These are phyloP conservation scores for Sparassis latifolia DNA, from an alignment of 1,284 basidiomycete species.

Conservation along the genomic window DNA sequence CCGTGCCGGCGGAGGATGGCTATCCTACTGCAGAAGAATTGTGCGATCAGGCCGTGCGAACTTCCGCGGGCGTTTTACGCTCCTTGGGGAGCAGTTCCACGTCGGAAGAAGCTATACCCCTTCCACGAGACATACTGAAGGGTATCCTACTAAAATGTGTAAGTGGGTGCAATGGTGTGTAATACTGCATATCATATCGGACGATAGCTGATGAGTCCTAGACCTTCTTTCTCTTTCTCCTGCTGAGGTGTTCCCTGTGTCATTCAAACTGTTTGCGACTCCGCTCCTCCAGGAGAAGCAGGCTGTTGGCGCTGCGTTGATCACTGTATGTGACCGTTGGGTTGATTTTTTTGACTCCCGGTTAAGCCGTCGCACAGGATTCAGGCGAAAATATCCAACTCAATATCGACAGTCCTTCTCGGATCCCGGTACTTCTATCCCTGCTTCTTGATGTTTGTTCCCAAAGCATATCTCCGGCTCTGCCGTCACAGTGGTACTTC, in stretches of 20 bases:
- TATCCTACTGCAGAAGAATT: slow-evolving; percentile 34
- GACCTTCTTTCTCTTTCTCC: slow-evolving; percentile 5
- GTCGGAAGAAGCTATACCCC: slow-evolving; percentile 25
- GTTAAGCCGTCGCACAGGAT: too few relatives aligned
- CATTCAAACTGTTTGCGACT: not conserved
- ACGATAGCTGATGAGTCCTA: not conserved
- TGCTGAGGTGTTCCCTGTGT: slow-evolving; percentile 1
- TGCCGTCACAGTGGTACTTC: slow-evolving; percentile 42
- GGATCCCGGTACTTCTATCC: slow-evolving; percentile 40
- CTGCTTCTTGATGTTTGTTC: slow-evolving; percentile 38
- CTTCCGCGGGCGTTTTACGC: slow-evolving; percentile 30
- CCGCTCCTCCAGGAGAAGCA: not conserved
- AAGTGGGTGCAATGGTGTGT: slow-evolving; percentile 11
- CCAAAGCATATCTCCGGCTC: slow-evolving; percentile 32
- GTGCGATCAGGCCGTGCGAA: slow-evolving; percentile 29
- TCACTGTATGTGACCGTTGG: too few relatives aligned
- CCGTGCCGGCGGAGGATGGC: slow-evolving; percentile 28
- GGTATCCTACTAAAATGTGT: slow-evolving; percentile 36
- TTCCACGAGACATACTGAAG: slow-evolving; percentile 37
- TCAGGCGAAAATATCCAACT: too few relatives aligned
- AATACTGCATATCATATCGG: not conserved
- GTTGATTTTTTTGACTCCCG: too few relatives aligned
- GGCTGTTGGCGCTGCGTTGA: too few relatives aligned
- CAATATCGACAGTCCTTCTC: slow-evolving; percentile 20
- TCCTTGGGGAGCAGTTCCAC: slow-evolving; percentile 31